Evolutionary conservation across 2,329 filamentous ascomycete species (phyloP), one percentile per base, ranked within the genome.

Genomic region (Hyphodiscus sp.): DNA sequence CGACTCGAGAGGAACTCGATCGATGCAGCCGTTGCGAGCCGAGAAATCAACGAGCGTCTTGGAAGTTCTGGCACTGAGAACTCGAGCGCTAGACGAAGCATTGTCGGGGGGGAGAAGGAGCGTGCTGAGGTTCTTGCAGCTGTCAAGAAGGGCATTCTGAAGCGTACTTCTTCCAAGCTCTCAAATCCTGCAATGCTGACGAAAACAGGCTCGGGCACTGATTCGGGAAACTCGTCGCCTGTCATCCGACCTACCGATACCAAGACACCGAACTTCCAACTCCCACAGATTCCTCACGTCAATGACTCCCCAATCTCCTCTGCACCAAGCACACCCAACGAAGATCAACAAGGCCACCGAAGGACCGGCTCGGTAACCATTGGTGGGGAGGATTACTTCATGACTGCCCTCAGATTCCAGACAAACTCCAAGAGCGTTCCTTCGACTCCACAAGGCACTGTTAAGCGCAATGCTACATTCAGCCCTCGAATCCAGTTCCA

Each of bases 61-160:
- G 76, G 76, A 26, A 82, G 78, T 59, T 78, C 80, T 2, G 76
- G 77, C 9, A 83, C 80, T 0, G 81, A 86, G 26, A 80, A 76
- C 50, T 82, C 85, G 20, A 74, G 75, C 20, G 75, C 84, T 15
- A 82, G 91, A 60, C 92, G 89, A 76, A 97, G 91, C 73, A 95
- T 96, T 63, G 79, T 96, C 46, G 92, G 91, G 41, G 88, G 90
- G 26, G 94, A 97, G 61, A 86, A 78, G 65, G 94, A 97, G 67
- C 85, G 92, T 58, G 90, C 91, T 1, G 92, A 97, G 68, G 87
- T 96, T 16, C 79, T 97, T 44, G 90, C 91, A 19, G 89, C 91
- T 7, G 90, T 97, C 47, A 90, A 90, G 67, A 96, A 96, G 73
- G 94, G 94, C 47, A 99, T 99, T 48, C 72, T 99, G 52, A 99